Base-by-base conservation (phyloP, 306 rosid genomes). In the Aeschynomene evenia region DNA sequence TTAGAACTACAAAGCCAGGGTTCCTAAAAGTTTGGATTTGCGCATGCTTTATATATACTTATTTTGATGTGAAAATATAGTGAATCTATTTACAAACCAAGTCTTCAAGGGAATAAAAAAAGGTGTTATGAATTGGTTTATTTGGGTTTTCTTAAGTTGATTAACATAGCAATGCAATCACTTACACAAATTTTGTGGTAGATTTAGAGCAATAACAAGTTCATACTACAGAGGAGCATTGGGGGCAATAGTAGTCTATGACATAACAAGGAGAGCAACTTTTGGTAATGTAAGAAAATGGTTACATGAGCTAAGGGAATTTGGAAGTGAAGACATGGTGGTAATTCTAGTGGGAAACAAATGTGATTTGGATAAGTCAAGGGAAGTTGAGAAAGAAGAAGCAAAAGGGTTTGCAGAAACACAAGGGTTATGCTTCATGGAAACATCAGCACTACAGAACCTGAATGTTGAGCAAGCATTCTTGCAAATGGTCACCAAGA, bases 211-310 rank as follows among this genome's bases (percentile, higher is more conserved):
- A 12, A 94, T 94, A 37, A 94, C 99, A 9, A 94, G 96, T 43
- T 90, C 98, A 45, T 94, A 94, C 67, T 94, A 94, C 78, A 85
- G 97, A 20, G 99, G 99, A 70, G 99, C 99, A 5, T 57, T 91
- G 1, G 99, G 99, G 1, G 94, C 97, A 28, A 66, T 94, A 43
- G 79, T 94, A 26, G 95, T 91, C 2, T 94, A 91, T 26, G 99
- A 94, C 85, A 87, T 94, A 60, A 85, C 92, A 1, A 73, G 86
- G 40, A 7, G 63, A 19, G 20, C 68, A 16, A 80, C 91, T 4
- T 94, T 84, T 24, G 81, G 78, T 11, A 94, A 81, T 46, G 84
- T 84, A 28, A 54, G 64, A 23, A 94, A 88, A 73, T 94, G 98
- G 98, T 16, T 94, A 29, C 57, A 65, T 43, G 98, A 94, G 80